Conservation (phyloP, 441 rosid species). For the Hura crepitans region DNA sequence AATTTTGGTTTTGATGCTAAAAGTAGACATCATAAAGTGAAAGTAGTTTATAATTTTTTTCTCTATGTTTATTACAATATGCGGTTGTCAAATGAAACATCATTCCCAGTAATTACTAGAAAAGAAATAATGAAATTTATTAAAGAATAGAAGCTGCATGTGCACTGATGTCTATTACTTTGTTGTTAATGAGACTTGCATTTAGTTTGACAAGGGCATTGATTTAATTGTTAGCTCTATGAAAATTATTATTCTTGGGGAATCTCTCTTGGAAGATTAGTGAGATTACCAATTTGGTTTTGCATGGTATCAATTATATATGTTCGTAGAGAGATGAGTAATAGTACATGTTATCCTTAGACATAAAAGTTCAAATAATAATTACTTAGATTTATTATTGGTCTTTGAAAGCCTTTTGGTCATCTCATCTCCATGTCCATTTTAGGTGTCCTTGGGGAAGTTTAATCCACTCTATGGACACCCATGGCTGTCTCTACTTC, state of each 20-base stretch:
- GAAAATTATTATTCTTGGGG: not conserved
- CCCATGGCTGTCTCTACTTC: not conserved
- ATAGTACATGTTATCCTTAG: not conserved
- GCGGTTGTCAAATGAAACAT: not conserved
- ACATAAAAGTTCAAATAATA: not conserved
- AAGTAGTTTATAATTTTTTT: not conserved
- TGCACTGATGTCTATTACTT: not conserved
- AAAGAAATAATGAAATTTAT: not conserved
- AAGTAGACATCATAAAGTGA: not conserved
- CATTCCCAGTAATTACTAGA: not conserved
- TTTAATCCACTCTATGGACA: not conserved
- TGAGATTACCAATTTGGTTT: not conserved
- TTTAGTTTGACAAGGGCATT: not conserved
- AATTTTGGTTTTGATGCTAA: constrained; percentile 1
- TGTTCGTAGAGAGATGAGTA: not conserved
- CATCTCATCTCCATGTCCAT: not conserved
- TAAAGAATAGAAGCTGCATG: not conserved
- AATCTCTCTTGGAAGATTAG: not conserved
- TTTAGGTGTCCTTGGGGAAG: not conserved
- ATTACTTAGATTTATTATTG: not conserved
- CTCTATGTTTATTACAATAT: not conserved
- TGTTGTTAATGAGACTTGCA: not conserved
- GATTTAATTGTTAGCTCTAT: too few relatives aligned
- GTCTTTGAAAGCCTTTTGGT: constrained; percentile 1
- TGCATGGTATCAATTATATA: not conserved